These are phyloP conservation scores for Cadophora luteo-olivacea DNA, from an alignment of 2,329 filamentous ascomycete genomes.

Conservation along the genomic window DNA sequence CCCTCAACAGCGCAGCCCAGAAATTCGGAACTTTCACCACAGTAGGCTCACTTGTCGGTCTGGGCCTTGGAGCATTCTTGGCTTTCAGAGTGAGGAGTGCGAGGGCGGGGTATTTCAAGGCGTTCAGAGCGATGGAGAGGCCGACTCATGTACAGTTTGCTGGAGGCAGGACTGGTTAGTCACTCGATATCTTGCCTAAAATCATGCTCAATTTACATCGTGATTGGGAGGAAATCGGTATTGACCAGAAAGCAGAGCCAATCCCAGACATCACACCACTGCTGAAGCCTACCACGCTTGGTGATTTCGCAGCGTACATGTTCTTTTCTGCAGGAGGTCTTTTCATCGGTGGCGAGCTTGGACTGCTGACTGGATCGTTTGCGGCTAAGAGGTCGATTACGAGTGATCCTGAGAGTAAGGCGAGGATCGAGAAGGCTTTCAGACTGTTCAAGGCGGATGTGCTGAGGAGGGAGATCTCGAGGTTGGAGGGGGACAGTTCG, in stretches of 20 bases:
- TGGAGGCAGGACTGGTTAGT: constrained; percentile 61
- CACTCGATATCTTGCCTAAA: too few relatives aligned
- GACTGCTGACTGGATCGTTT: constrained; percentile 62
- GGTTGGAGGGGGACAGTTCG: constrained; percentile 53
- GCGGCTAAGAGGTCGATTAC: constrained; percentile 60
- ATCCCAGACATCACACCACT: constrained; percentile 66
- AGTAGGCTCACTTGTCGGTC: constrained; percentile 64
- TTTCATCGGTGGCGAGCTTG: constrained; percentile 69
- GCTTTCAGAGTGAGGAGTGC: constrained; percentile 62
- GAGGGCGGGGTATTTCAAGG: constrained; percentile 64
- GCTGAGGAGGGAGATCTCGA: constrained; percentile 63
- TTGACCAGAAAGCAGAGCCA: constrained; percentile 51
- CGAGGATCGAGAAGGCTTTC: constrained; percentile 68
- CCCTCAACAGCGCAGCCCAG: constrained; percentile 52
- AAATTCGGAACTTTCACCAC: constrained; percentile 61
- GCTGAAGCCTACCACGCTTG: constrained; percentile 61
- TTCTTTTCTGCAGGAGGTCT: constrained; percentile 67
- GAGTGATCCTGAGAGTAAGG: constrained; percentile 57
- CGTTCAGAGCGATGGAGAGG: constrained; percentile 65
- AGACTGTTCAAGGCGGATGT: constrained; percentile 67
- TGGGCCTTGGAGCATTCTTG: constrained; percentile 63
- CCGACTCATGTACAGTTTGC: constrained; percentile 68
- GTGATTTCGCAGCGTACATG: constrained; percentile 67
- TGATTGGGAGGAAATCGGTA: not conserved
- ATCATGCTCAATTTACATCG: too few relatives aligned